Base-by-base conservation (phyloP, 805 yeast genomes). In the Dipodascus albidus region DNA sequence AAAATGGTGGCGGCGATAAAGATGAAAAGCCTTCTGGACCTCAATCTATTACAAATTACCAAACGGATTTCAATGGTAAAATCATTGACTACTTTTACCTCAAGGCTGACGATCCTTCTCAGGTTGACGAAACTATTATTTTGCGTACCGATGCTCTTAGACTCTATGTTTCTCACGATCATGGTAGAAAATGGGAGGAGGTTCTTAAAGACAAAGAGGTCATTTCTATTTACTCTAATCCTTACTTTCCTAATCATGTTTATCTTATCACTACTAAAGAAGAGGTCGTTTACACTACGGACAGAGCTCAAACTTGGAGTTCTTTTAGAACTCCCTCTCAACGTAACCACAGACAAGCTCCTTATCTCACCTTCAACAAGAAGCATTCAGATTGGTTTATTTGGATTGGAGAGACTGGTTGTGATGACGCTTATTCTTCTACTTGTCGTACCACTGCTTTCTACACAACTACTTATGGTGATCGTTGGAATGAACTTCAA, bases 151-250 rank as follows among this genome's bases (percentile, higher is more conserved):
- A 69, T 23, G 70, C 73, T 11, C 72, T 77, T 49, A 70, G 71
- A 3, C 76, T 81, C 1, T 83, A 71, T 60, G 75, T 87, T 4
- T 85, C 96, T 0, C 83, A 77, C 60, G 82, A 88, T 64, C 85
- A 85, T 44, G 91, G 91, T 14, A 61, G 67, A 2, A 61, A 64
- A 1, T 79, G 85, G 69, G 66, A 65, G 23, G 64, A 62, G 50
- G 65, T 79, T 20, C 69, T 72, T 1, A 61, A 62, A 15, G 66
- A 64, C 3, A 73, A 78, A 17, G 71, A 71, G 15, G 72, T 85
- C 50, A 55, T 74, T 3, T 78, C 77, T n/a, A 72, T 84, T n/a
- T 70, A 71, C 44, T 78, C 79, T 47, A 89, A 93, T 57, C 79
- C 80, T 4, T 76, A 75, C 56, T 72, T 73, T 57, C 75, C 79